Percentiles rank a stretch among this genome's conserved stretches.
Evolutionary conservation across 805 yeast genomes (phyloP).

Genomic region (Ogataea polymorpha): DNA sequence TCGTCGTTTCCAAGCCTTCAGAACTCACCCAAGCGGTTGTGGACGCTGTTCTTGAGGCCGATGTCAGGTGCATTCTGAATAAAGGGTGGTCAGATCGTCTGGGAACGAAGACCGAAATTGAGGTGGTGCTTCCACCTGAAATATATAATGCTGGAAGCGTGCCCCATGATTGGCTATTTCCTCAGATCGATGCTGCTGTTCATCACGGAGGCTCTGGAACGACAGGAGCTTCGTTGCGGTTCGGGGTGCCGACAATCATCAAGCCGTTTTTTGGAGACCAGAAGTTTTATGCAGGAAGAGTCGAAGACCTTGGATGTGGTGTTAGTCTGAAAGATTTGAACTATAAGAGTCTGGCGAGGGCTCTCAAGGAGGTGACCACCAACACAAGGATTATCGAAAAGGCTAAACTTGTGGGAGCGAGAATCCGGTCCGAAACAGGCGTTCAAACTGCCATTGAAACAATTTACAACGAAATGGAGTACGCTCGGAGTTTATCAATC

Average conservation of each 20-base stretch:
- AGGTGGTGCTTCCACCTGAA: slow-evolving; percentile 57
- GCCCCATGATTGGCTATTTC: slow-evolving; percentile 95
- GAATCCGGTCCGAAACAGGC: slow-evolving; percentile 74
- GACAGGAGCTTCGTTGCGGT: slow-evolving; percentile 84
- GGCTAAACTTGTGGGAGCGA: slow-evolving; percentile 60
- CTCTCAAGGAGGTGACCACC: slow-evolving; percentile 64
- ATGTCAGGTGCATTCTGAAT: slow-evolving; percentile 80
- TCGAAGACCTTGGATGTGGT: slow-evolving; percentile 89
- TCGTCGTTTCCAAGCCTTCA: slow-evolving; percentile 81
- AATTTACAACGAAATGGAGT: slow-evolving; percentile 77
- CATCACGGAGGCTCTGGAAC: slow-evolving; percentile 98
- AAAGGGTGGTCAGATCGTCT: slow-evolving; percentile 93
- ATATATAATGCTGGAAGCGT: slow-evolving; percentile 68
- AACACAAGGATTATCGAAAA: slow-evolving; percentile 64
- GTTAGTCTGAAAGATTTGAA: slow-evolving; percentile 66
- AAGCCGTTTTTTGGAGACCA: slow-evolving; percentile 98
- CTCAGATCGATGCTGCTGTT: slow-evolving; percentile 86
- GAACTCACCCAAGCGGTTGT: slow-evolving; percentile 74
- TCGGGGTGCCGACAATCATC: slow-evolving; percentile 84
- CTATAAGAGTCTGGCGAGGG: slow-evolving; percentile 57
- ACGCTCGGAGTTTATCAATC: slow-evolving; percentile 58
- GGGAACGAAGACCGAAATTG: slow-evolving; percentile 37
- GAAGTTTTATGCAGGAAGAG: slow-evolving; percentile 82
- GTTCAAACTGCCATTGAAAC: slow-evolving; percentile 70
- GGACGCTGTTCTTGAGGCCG: slow-evolving; percentile 76